phyloP scores from a whole-genome alignment of 495 filamentous ascomycete species.

The Letharia columbiana region DNA sequence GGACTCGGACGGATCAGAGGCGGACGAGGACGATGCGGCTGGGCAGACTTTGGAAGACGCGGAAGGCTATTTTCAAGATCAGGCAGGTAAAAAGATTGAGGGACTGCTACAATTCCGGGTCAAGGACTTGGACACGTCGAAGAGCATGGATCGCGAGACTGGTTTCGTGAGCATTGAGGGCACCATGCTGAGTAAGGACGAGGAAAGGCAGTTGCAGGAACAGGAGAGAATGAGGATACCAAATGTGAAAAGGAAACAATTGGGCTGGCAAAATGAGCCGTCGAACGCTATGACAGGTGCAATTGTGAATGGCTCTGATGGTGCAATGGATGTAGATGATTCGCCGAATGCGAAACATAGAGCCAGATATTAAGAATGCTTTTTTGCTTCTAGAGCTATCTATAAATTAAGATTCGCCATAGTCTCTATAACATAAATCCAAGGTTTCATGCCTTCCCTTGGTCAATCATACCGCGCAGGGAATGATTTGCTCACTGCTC shows the following conservation, averaged over 20 bases:
- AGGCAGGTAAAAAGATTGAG: constrained; percentile 51
- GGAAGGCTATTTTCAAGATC: constrained; percentile 55
- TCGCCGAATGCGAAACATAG: constrained; percentile 9
- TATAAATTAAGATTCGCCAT: not conserved
- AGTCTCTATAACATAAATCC: not conserved
- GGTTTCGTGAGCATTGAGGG: constrained; percentile 63
- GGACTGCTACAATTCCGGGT: constrained; percentile 55
- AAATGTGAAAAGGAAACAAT: constrained; percentile 6
- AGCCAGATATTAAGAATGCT: constrained; percentile 6
- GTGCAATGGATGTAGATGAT: constrained; percentile 14
- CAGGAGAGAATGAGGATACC: constrained; percentile 27
- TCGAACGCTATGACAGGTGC: constrained; percentile 15
- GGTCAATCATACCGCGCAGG: not conserved
- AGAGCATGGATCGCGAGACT: constrained; percentile 47
- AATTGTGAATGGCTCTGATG: constrained; percentile 13
- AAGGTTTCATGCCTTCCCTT: not conserved
- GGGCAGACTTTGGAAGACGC: constrained; percentile 34
- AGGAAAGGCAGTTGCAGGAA: constrained; percentile 35
- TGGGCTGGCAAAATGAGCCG: constrained; percentile 1
- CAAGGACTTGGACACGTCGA: constrained; percentile 51
- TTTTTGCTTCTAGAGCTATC: not conserved
- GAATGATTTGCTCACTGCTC: not conserved
- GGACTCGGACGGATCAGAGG: constrained; percentile 17
- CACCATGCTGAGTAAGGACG: constrained; percentile 48
- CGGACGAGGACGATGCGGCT: constrained; percentile 23